Evolutionary conservation across 805 yeast genomes (phyloP).

Genomic region (Suhomyces xylopsoci): DNA sequence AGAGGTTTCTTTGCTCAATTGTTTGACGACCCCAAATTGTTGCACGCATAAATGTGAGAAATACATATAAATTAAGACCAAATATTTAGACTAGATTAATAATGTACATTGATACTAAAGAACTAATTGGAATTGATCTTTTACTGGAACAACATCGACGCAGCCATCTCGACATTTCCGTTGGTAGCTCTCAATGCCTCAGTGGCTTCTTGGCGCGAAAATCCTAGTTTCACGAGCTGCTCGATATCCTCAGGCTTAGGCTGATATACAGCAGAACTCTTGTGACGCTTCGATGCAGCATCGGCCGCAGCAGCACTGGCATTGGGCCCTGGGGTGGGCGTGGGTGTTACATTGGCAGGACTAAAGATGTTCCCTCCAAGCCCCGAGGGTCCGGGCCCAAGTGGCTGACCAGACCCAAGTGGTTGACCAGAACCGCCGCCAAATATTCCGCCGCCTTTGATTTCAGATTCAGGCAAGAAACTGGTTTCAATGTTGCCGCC

Average conservation of each 20-base stretch:
- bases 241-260: conserved; percentile 23
- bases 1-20: conserved; percentile 20
- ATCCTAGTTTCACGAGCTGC: conserved; percentile 63
- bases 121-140: no score
- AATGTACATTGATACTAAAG: background rate
- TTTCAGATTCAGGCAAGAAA: conserved; percentile 73
- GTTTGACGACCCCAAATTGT: background rate
- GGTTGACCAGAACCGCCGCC: conserved; percentile 11
- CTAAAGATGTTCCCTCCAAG: conserved; percentile 36
- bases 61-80: no score
- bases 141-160: conserved; percentile 61
- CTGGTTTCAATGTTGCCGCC: conserved; percentile 67
- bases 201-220: conserved; percentile 59
- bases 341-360: conserved; percentile 15
- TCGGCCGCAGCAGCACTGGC: conserved; percentile 4
- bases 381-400: conserved; percentile 13
- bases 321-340: conserved; percentile 10
- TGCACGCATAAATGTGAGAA: background rate
- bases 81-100: background rate
- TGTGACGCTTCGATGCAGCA: conserved; percentile 11
- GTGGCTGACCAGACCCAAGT: conserved; percentile 8
- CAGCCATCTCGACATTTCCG: conserved; percentile 86
- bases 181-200: conserved; percentile 61
- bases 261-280: conserved; percentile 1
- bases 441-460: conserved; percentile 33